These are phyloP conservation scores for Colletotrichum plurivorum DNA, from an alignment of 2,329 filamentous ascomycete genomes.

Conservation along the genomic window DNA sequence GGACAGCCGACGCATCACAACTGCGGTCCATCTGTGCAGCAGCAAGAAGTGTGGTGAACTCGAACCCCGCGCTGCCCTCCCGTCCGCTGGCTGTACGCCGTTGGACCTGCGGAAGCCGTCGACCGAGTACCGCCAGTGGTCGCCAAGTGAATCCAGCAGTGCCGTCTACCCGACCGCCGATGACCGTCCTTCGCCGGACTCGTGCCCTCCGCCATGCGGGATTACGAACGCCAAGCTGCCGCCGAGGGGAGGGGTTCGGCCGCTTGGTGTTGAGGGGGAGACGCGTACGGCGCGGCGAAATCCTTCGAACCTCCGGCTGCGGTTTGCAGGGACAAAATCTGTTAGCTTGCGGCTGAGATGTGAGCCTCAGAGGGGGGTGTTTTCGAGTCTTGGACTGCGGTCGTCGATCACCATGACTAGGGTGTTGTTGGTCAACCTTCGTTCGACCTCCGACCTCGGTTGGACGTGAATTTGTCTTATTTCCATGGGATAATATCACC, in stretches of 20 bases:
- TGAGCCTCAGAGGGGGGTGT: not conserved
- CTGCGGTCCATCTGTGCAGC: not conserved
- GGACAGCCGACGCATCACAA: constrained; percentile 2
- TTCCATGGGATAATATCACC: not conserved
- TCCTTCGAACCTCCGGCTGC: not conserved
- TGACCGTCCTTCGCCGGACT: constrained; percentile 14
- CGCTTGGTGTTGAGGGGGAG: not conserved
- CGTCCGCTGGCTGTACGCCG: not conserved
- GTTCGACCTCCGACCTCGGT: not conserved
- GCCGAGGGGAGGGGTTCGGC: constrained; percentile 15
- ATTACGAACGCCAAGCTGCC: constrained; percentile 20
- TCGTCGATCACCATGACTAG: not conserved
- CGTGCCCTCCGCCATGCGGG: constrained; percentile 15
- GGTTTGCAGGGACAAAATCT: not conserved
- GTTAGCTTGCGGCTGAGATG: not conserved
- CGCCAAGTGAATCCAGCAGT: constrained; percentile 18
- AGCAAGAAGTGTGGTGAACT: too few species aligned
- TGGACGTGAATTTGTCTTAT: not conserved
- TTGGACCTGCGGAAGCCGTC: constrained; percentile 23
- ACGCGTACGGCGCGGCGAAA: not conserved
- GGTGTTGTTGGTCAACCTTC: not conserved
- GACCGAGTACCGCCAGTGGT: constrained; percentile 9
- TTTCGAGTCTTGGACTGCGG: not conserved
- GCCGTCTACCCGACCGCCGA: constrained; percentile 29
- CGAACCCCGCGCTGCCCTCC: not conserved